Evolutionary conservation across 495 filamentous ascomycete genomes (phyloP).

Genomic region (Cercophora samala): DNA sequence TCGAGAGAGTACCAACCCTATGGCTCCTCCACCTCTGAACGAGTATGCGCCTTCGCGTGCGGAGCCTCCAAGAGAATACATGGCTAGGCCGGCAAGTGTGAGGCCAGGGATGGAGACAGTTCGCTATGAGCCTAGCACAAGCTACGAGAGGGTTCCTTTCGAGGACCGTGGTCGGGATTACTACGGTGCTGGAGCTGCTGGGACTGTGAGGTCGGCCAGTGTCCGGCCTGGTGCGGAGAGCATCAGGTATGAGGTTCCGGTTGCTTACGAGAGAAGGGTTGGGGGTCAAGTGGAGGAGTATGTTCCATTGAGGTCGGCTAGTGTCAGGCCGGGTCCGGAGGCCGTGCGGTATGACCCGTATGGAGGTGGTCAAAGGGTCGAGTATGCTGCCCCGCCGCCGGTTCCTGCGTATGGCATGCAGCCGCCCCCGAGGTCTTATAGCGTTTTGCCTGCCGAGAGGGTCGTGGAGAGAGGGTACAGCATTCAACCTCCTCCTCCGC

Average conservation of each 20-base stretch:
- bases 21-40: conserved; percentile 35
- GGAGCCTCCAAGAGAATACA: conserved; percentile 49
- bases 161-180: conserved; percentile 49
- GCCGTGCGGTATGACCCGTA: conserved; percentile 27
- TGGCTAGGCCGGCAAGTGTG: conserved; percentile 56
- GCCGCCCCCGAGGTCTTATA: conserved; percentile 40
- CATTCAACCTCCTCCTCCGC: conserved; percentile 25
- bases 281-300: conserved; percentile 41
- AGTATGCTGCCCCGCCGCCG: conserved; percentile 35
- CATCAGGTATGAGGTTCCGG: conserved; percentile 50
- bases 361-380: conserved; percentile 32
- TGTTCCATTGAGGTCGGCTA: conserved; percentile 26
- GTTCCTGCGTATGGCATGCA: conserved; percentile 30
- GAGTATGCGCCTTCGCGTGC: conserved; percentile 43
- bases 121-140: conserved; percentile 18
- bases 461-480: conserved; percentile 36
- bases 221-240: conserved; percentile 49
- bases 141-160: conserved; percentile 31
- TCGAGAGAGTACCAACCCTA: conserved; percentile 45
- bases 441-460: conserved; percentile 35
- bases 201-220: conserved; percentile 46
- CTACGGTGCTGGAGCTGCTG: conserved; percentile 27
- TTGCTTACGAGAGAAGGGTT: conserved; percentile 46
- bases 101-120: conserved; percentile 40
- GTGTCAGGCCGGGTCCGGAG: conserved; percentile 24